Base-by-base conservation (phyloP, 805 yeast species). In the Tetrapisispora phaffii region DNA sequence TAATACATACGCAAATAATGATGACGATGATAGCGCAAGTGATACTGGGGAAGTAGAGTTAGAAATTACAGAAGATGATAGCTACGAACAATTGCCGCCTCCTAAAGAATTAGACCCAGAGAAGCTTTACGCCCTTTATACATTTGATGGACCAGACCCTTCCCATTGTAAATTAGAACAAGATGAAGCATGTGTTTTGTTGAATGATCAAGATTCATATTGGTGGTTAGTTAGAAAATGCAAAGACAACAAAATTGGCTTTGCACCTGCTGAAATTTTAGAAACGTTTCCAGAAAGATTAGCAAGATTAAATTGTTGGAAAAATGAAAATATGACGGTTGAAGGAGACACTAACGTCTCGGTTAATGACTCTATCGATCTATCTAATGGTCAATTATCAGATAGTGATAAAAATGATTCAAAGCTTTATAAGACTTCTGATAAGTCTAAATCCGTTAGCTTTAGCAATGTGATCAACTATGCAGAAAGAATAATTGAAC, bases 211-310 rank as follows among this genome's bases (percentile, higher is more conserved):
- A 41, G 96, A 93, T 65, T 76, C 85, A 49, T 93, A 93, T 66
- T 93, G 98, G 98, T 93, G 98, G 97, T 70, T 90, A 10, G 90
- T 93, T 53, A 63, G 75, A 55, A 60, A 72, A 48, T 69, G 70
- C 35, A 63, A 60, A 38, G 84, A 80, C 59, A 80, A 80, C 2
- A 74, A 79, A 52, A 79, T 90, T 44, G 98, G 98, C 1, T 93
- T 89, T 69, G 94, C 94, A 2, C 98, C 98, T 1, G 97, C 97
- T 1, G 98, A 93, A 62, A 79, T 93, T 47, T 68, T 93, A 32
- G 98, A 93, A 63, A 86, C 96, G 0, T 88, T 85, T 49, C 83
- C 80, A 39, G 98, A 93, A 65, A 71, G 97, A 47, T 66, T 93
- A 44, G 98, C 98, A 0, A 72, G 97, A 45, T 70, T 89, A 34